Percentiles rank a stretch among this genome's conserved stretches.
phyloP scores from a whole-genome alignment of 352 stramenopile species.

The Phytophthora aleatoria region DNA sequence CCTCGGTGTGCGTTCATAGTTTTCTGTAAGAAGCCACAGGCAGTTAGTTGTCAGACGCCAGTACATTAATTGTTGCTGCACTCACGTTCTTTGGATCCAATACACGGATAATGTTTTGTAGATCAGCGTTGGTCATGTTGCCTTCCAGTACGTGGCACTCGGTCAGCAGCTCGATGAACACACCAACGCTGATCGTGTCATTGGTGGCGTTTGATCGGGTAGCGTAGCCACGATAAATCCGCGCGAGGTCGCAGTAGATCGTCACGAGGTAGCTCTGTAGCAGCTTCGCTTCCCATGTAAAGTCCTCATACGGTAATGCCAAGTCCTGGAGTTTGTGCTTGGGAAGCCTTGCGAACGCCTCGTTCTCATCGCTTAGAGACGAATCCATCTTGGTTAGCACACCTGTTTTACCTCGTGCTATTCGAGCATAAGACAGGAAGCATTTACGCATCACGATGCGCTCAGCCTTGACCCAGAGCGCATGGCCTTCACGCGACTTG shows the following conservation, averaged over 20 bases:
- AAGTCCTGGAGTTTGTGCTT: constrained; percentile 57
- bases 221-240: constrained; percentile 76
- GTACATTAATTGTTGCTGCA: not conserved
- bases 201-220: constrained; percentile 43
- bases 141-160: constrained; percentile 74
- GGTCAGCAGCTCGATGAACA: constrained; percentile 60
- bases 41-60: not conserved
- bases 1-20: constrained; percentile 46
- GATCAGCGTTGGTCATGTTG: constrained; percentile 44
- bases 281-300: constrained; percentile 72
- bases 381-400: constrained; percentile 59
- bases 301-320: constrained; percentile 64
- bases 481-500: constrained; percentile 65
- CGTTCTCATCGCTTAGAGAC: constrained; percentile 53
- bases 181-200: constrained; percentile 55
- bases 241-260: constrained; percentile 72
- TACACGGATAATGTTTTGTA: constrained; percentile 44
- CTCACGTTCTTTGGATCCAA: constrained; percentile 59
- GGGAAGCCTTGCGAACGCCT: constrained; percentile 59
- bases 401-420: constrained; percentile 67
- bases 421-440: constrained; percentile 69
- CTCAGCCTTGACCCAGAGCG: constrained; percentile 69
- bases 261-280: constrained; percentile 73
- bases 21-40: constrained; percentile 21
- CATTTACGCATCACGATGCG: constrained; percentile 82